Evolutionary conservation across 305 asterid genomes (phyloP), one percentile per base, ranked within the genome.

Genomic region (Striga hermonthica): DNA sequence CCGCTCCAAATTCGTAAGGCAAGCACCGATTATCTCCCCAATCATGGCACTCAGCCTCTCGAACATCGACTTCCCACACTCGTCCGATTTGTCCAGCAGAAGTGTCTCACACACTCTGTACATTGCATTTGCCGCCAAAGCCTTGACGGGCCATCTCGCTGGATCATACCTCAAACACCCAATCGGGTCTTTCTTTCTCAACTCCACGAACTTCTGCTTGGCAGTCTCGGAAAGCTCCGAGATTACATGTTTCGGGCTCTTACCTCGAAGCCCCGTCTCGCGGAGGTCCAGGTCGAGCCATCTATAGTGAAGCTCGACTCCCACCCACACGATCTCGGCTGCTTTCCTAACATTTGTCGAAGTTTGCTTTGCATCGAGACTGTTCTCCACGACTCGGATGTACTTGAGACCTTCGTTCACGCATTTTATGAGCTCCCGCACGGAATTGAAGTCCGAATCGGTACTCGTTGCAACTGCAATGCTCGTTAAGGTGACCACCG

Each of bases 111-210:
- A 85, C 57, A 76, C 78, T 74, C 94, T 78, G 72, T 87, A 90
- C 95, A 87, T 90, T 28, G 91, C 71, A 69, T 90, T 90, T 55
- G 97, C 90, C 6, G 87, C 95, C 67, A 90, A 64, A 57, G 79
- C 69, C 54, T 77, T 73, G 71, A 58, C 57, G 3, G 97, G 93
- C 97, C 97, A 89, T 66, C 58, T 76, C 16, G 85, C 73, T 66
- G 91, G 82, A 60, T 48, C 58, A 65, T 86, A 81, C 40, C 63
- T 81, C 13, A 81, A 70, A 77, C 78, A 76, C 63, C 76, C 70
- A 0, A 40, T 37, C 1, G 6, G 14, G 39, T 82, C 87, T 11
- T 62, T 74, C 76, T 76, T 77, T 35, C 55, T 74, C 3, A 81
- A 79, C 70, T 86, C 83, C 38, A 62, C 35, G 58, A 82, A 81